Evolutionary conservation across 805 yeast genomes (phyloP).

Genomic region (Vanderwaltozyma polyspora): DNA sequence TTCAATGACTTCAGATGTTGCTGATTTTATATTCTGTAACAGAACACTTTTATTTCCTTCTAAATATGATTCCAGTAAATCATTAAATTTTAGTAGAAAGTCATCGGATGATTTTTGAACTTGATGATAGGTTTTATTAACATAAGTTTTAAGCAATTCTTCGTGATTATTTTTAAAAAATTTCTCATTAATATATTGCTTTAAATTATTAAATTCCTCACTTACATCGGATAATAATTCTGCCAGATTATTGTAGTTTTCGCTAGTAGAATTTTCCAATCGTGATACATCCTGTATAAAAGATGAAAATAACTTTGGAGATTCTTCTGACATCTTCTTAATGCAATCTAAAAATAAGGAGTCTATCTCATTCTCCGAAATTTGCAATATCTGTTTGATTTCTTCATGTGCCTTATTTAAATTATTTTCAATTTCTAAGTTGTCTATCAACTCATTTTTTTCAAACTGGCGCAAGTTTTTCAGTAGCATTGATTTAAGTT

Average conservation of each 20-base stretch:
- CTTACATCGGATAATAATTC: constrained; percentile 25
- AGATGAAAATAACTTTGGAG: constrained; percentile 14
- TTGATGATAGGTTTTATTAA: constrained; percentile 17
- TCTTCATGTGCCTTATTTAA: constrained; percentile 14
- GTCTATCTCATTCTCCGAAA: constrained; percentile 11
- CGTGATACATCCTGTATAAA: constrained; percentile 11
- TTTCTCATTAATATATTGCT: constrained; percentile 22
- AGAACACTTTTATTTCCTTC: constrained; percentile 15
- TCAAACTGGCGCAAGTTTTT: constrained; percentile 3
- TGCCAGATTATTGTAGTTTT: constrained; percentile 13
- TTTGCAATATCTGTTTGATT: constrained; percentile 8
- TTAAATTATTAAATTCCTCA: constrained; percentile 27
- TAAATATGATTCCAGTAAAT: constrained; percentile 16
- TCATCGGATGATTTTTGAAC: constrained; percentile 18
- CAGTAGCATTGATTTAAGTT: constrained; percentile 7
- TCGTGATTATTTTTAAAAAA: constrained; percentile 23
- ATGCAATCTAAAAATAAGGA: constrained; percentile 16
- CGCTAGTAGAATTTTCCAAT: constrained; percentile 11
- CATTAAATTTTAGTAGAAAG: constrained; percentile 13
- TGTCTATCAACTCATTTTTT: constrained; percentile 6
- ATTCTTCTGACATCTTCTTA: constrained; percentile 13
- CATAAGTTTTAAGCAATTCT: constrained; percentile 17
- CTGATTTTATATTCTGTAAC: constrained; percentile 17
- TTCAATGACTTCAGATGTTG: constrained; percentile 21
- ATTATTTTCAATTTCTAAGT: constrained; percentile 7